Conservation (phyloP, 495 filamentous ascomycete species). For the Neurospora africana region DNA sequence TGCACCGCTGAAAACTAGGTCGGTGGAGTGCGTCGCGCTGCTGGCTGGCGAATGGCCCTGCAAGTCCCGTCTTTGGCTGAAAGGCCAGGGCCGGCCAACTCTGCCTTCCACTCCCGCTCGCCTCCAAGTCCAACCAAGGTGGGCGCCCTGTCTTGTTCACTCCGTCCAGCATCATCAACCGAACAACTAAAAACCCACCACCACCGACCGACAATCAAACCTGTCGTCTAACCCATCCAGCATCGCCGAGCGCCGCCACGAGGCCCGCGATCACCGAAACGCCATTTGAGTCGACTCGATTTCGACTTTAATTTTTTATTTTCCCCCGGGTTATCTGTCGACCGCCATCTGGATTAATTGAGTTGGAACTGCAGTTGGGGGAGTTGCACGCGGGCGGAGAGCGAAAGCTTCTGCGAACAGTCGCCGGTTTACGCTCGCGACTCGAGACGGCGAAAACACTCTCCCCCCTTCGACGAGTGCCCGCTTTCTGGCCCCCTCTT, state of each 20-base stretch:
- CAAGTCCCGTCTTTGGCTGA: neutral
- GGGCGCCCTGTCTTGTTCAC: slow-evolving; percentile 4
- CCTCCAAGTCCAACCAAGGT: neutral
- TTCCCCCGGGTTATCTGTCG: slow-evolving; percentile 2
- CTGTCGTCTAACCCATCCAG: slow-evolving; percentile 7
- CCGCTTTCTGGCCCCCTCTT: slow-evolving; percentile 11
- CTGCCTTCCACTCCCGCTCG: neutral
- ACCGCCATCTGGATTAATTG: slow-evolving; percentile 11
- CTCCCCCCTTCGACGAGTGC: slow-evolving; percentile 17
- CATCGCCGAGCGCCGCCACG: slow-evolving; percentile 20
- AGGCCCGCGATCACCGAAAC: slow-evolving; percentile 18
- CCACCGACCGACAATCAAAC: neutral
- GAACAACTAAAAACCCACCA: slow-evolving; percentile 8
- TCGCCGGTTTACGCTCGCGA: slow-evolving; percentile 20
- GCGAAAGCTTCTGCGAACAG: slow-evolving; percentile 9
- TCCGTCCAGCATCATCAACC: slow-evolving; percentile 19
- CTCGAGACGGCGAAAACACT: slow-evolving; percentile 23
- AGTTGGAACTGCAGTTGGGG: slow-evolving; percentile 5
- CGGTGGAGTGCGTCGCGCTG: neutral
- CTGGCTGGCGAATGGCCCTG: neutral
- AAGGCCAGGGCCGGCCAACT: neutral
- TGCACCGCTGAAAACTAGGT: neutral
- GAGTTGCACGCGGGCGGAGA: neutral
- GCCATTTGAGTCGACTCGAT: neutral
- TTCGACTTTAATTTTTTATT: slow-evolving; percentile 3